Conservation (phyloP, 176 grass and related monocot genomes). For the Typha latifolia region DNA sequence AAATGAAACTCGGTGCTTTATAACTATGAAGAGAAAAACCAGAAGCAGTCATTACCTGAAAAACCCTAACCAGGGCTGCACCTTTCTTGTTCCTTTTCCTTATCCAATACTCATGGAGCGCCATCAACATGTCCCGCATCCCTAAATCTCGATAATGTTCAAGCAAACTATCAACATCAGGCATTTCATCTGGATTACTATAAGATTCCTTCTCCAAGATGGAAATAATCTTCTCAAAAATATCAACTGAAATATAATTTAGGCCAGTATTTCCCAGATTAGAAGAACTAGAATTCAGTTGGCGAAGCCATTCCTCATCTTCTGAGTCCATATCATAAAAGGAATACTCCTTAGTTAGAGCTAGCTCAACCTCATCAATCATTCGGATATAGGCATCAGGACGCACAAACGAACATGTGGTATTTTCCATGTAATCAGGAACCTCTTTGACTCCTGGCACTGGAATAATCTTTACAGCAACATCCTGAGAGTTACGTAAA, state of each 20-base stretch:
- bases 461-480: slow-evolving; percentile 40
- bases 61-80: slow-evolving; percentile 51
- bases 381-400: slow-evolving; percentile 51
- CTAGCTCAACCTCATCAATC: slow-evolving; percentile 64
- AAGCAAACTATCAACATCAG: slow-evolving; percentile 37
- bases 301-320: slow-evolving; percentile 63
- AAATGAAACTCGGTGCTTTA: not conserved
- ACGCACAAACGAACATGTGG: slow-evolving; percentile 39
- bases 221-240: slow-evolving; percentile 78
- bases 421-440: slow-evolving; percentile 28
- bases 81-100: slow-evolving; percentile 45
- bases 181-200: slow-evolving; percentile 33
- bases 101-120: slow-evolving; percentile 59
- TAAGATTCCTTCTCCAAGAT: slow-evolving; percentile 76
- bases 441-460: slow-evolving; percentile 57
- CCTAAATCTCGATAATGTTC: slow-evolving; percentile 43
- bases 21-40: not conserved
- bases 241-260: slow-evolving; percentile 31
- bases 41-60: slow-evolving; percentile 56
- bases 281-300: slow-evolving; percentile 28
- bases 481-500: slow-evolving; percentile 42
- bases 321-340: slow-evolving; percentile 83
- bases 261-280: slow-evolving; percentile 20
- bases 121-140: slow-evolving; percentile 30
- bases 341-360: slow-evolving; percentile 27